phyloP scores from a whole-genome alignment of 371 early-diverging fungal species.

The Choanephora cucurbitarum region DNA sequence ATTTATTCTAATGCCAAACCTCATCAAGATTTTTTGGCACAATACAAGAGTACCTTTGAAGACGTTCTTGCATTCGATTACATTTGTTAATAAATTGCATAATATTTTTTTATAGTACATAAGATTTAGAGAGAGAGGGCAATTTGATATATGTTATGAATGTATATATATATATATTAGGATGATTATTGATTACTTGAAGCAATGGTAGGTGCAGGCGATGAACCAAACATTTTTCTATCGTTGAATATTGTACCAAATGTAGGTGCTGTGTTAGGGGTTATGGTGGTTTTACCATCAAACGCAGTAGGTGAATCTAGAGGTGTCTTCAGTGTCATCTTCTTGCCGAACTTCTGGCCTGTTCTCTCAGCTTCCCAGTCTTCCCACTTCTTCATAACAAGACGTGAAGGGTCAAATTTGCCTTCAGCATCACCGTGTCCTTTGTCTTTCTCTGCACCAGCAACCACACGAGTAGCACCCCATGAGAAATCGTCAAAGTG shows the following conservation, averaged over 20 bases:
- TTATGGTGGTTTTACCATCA: constrained; percentile 30
- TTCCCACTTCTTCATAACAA: constrained; percentile 69
- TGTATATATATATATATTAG: not conserved
- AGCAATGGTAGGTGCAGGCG: constrained; percentile 21
- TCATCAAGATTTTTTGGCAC: constrained; percentile 36
- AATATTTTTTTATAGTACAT: constrained; percentile 8
- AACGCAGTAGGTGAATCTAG: constrained; percentile 33
- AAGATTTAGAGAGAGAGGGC: constrained; percentile 6
- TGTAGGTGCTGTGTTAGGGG: constrained; percentile 28
- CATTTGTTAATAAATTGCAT: constrained; percentile 25
- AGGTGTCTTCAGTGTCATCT: constrained; percentile 28
- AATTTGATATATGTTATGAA: not conserved
- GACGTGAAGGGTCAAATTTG: constrained; percentile 67
- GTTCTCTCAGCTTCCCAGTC: constrained; percentile 75
- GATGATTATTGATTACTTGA: not conserved
- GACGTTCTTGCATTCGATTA: constrained; percentile 53
- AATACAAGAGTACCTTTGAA: constrained; percentile 36
- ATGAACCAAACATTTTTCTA: constrained; percentile 51
- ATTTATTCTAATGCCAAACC: constrained; percentile 33
- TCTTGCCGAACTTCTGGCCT: constrained; percentile 42
- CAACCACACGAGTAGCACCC: constrained; percentile 79
- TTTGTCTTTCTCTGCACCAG: constrained; percentile 63
- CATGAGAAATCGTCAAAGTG: constrained; percentile 94
- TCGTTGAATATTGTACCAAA: constrained; percentile 52
- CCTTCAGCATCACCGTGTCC: constrained; percentile 67